Evolutionary conservation across 805 yeast genomes (phyloP).

Genomic region (Candida insectorum): DNA sequence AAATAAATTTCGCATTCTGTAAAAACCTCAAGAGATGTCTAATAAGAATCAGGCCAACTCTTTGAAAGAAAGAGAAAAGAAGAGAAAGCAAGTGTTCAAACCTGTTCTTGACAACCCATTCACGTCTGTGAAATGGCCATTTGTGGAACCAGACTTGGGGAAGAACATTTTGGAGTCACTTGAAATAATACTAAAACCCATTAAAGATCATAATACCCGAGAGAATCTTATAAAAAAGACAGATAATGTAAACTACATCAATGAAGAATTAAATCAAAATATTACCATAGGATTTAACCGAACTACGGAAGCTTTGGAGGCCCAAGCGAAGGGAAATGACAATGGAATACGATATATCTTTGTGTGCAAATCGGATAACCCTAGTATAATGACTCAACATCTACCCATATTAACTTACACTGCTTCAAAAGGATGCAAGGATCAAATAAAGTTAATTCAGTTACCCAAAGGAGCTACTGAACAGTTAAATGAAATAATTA

Average conservation of each 20-base stretch:
- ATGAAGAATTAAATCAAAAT: constrained; percentile 19
- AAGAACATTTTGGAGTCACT: constrained; percentile 36
- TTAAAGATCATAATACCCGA: constrained; percentile 22
- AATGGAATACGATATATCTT: constrained; percentile 40
- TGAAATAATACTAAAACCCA: constrained; percentile 27
- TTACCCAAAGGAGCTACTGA: constrained; percentile 47
- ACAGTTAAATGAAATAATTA: constrained; percentile 26
- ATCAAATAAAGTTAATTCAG: constrained; percentile 54
- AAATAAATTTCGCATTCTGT: no score
- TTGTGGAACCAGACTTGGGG: constrained; percentile 36
- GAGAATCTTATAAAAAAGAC: constrained; percentile 1
- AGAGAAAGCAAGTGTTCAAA: constrained; percentile 55
- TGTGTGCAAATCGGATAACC: constrained; percentile 58
- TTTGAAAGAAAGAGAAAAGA: constrained; percentile 46
- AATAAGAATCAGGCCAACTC: constrained; percentile 26
- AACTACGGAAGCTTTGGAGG: constrained; percentile 46
- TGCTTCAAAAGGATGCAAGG: constrained; percentile 28
- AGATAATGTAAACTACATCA: constrained; percentile 8
- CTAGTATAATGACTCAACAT: constrained; percentile 50
- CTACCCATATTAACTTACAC: constrained; percentile 55
- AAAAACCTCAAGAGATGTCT: no score
- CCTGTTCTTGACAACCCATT: constrained; percentile 66
- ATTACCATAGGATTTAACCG: constrained; percentile 53
- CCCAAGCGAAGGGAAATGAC: constrained; percentile 27
- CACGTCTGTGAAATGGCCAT: constrained; percentile 46